A percentile compares a stretch with the other conserved stretches of the same genome.
Evolutionary conservation across 805 yeast species (phyloP).

Genomic region (Sugiyamaella lignohabitans): DNA sequence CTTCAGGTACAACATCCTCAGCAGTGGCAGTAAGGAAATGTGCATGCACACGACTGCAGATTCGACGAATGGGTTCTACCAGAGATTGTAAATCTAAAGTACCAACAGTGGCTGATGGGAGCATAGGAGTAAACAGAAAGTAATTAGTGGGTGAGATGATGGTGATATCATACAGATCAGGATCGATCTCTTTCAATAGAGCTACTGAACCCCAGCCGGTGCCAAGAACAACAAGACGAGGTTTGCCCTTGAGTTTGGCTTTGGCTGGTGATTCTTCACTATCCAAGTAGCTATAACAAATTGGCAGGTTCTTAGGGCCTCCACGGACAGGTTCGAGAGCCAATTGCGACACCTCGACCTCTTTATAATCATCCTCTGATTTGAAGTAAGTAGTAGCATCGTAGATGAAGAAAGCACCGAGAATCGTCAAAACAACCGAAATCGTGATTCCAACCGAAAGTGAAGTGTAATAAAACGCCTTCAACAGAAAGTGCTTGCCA

Average conservation of each 20-base stretch:
- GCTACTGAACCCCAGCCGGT: conserved; percentile 71
- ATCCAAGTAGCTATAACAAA: conserved; percentile 50
- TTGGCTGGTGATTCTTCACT: conserved; percentile 44
- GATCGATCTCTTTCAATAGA: conserved; percentile 44
- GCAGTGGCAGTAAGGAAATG: conserved; percentile 61
- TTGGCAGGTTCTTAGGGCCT: conserved; percentile 68
- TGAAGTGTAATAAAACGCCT: conserved; percentile 13
- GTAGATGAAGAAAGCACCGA: conserved; percentile 52
- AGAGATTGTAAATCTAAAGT: conserved; percentile 59
- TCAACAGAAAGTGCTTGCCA: background rate
- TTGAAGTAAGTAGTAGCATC: conserved; percentile 57
- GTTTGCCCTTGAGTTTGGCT: conserved; percentile 32
- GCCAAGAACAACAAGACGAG: conserved; percentile 55
- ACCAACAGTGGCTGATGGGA: conserved; percentile 67
- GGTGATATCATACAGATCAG: conserved; percentile 56
- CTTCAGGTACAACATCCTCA: conserved; percentile 49
- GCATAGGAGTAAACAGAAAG: conserved; percentile 61
- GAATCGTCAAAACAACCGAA: conserved; percentile 13
- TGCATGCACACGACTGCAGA: conserved; percentile 47
- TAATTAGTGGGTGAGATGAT: conserved; percentile 64
- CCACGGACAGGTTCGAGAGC: conserved; percentile 54
- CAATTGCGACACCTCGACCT: conserved; percentile 43
- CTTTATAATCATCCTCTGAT: conserved; percentile 14
- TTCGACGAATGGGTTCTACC: conserved; percentile 56
- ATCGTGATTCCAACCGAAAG: conserved; percentile 16